These are phyloP conservation scores for Torulaspora delbrueckii DNA, from an alignment of 805 yeast species.

Conservation along the genomic window DNA sequence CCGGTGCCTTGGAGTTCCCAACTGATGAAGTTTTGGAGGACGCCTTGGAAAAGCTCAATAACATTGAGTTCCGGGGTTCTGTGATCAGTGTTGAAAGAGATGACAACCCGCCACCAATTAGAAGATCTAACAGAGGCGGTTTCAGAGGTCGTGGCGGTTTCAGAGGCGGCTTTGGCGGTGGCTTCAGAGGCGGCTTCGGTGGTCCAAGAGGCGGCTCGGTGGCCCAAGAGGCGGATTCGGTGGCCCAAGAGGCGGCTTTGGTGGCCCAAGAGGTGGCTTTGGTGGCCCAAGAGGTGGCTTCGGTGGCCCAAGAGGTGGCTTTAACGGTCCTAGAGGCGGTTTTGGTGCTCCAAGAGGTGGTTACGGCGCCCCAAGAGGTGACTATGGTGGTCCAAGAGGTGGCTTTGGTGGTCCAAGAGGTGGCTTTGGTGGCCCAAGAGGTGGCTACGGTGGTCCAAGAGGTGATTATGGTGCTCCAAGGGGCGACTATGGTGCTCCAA, in stretches of 20 bases:
- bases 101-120: constrained; percentile 47
- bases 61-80: constrained; percentile 64
- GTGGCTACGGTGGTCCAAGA: constrained; percentile 30
- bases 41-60: constrained; percentile 71
- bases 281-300: constrained; percentile 29
- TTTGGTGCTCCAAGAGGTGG: constrained; percentile 27
- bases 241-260: constrained; percentile 33
- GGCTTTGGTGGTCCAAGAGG: constrained; percentile 34
- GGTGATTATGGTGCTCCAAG: constrained; percentile 30
- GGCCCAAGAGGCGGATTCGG: constrained; percentile 36
- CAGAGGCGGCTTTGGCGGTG: constrained; percentile 45
- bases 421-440: constrained; percentile 31
- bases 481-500: constrained; percentile 33
- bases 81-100: constrained; percentile 75
- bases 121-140: constrained; percentile 46
- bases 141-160: constrained; percentile 45
- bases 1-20: constrained; percentile 45
- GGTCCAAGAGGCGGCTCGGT: constrained; percentile 43
- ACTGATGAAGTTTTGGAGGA: constrained; percentile 69
- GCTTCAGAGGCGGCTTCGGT: constrained; percentile 34
- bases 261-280: constrained; percentile 33
- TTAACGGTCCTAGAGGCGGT: constrained; percentile 37
- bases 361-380: constrained; percentile 29
- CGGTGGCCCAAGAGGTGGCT: constrained; percentile 38
- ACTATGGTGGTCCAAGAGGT: constrained; percentile 28